Base-by-base conservation (phyloP, 306 rosid species). In the Hylodesmum podocarpum region DNA sequence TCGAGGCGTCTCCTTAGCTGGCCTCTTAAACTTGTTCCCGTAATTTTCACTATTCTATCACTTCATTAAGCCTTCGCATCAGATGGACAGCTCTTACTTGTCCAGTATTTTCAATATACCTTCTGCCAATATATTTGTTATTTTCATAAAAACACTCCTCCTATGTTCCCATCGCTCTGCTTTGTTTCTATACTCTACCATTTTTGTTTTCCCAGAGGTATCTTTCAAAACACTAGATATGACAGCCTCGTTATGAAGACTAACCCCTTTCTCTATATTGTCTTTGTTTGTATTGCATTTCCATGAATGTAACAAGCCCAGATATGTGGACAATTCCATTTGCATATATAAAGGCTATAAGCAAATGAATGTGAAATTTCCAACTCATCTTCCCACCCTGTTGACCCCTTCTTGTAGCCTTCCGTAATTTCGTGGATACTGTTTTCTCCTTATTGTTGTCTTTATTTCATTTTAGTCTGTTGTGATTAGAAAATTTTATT, bases 91-190 rank as follows among this genome's bases (percentile, higher is more conserved):
- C 73, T 77, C 70, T 51, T 29, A 25, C 46, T 67, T 39, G 43
- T 54, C 21, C 22, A 40, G 31, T 77, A 36, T 39, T 79, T 81
- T 51, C 80, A 24, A 15, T 54, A 57, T 57, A 13, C 18, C 37
- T 25, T 55, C n/a, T 33, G 0, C 5, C 84, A 85, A 69, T 83
- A 82, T 65, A 75, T 76, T 69, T 84, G 80, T 43, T 81, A 53
- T 27, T 72, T 44, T 57, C 53, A 28, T 47, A 16, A n/a, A 50
- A 50, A 43, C 47, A 49, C 4, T 6, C 28, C 36, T 43, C 36
- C 66, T 43, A 69, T 41, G 77, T 69, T 70, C 18, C 51, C 50
- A 40, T 62, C 63, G 16, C 29, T 62, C 73, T 73, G 57, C 25
- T 62, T 79, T 65, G 44, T 50, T 46, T 8, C 18, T 66, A 54